These are phyloP conservation scores for Aspergillus fijiensis DNA, from an alignment of 2,329 filamentous ascomycete species.

Conservation along the genomic window DNA sequence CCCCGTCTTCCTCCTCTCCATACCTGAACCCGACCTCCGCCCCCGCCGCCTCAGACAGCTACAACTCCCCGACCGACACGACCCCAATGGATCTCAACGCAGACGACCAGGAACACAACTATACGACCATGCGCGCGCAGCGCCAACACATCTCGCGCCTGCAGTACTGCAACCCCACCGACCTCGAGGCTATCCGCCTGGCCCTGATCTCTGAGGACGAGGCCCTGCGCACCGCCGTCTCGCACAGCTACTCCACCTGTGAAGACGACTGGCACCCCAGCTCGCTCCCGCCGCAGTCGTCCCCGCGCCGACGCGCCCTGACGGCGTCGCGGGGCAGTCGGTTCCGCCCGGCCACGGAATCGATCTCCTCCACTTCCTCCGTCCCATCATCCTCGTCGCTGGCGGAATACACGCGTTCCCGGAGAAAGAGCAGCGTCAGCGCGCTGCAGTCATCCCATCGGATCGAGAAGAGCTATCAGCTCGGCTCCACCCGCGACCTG, in stretches of 20 bases:
- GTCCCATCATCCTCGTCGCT: background rate
- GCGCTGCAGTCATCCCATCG: conserved; percentile 26
- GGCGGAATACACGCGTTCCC: background rate
- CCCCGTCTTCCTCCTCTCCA: conserved; percentile 24
- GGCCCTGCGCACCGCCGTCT: conserved; percentile 10
- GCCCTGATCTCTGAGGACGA: conserved; percentile 33
- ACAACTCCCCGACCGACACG: background rate
- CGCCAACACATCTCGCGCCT: conserved; percentile 42
- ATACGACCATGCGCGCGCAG: conserved; percentile 32
- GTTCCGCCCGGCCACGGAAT: conserved; percentile 17
- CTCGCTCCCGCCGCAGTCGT: conserved; percentile 36
- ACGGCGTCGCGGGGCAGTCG: conserved; percentile 29
- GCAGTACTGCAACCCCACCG: conserved; percentile 36
- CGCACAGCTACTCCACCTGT: conserved; percentile 8
- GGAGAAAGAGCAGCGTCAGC: conserved; percentile 32
- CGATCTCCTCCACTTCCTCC: conserved; percentile 1
- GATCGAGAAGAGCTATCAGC: conserved; percentile 36
- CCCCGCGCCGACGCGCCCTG: conserved; percentile 32
- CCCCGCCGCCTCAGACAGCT: conserved; percentile 17
- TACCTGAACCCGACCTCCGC: conserved; percentile 32
- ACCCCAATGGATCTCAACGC: background rate
- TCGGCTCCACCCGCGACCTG: conserved; percentile 23
- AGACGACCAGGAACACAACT: background rate
- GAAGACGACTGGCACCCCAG: conserved; percentile 40
- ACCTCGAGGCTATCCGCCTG: conserved; percentile 39